Evolutionary conservation across 2,329 filamentous ascomycete species (phyloP).

Genomic region (Botrytis hyacinthi): DNA sequence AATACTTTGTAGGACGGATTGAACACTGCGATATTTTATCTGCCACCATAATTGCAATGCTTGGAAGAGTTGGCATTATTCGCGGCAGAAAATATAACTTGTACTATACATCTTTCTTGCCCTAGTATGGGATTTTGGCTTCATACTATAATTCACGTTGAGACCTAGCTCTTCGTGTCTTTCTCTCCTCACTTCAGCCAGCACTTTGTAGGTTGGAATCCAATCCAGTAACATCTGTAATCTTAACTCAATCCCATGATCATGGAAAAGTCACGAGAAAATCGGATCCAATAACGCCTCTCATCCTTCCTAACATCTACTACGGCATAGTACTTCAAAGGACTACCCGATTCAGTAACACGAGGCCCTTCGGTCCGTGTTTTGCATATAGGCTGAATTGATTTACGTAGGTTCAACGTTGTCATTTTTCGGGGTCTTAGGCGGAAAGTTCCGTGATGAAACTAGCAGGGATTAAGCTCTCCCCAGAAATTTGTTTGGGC

Average conservation of each 20-base stretch:
- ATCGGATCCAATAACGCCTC: not conserved
- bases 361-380: not conserved
- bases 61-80: not conserved
- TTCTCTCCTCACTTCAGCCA: not conserved
- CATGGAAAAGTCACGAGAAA: not conserved
- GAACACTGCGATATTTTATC: not conserved
- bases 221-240: not conserved
- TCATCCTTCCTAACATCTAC: not conserved
- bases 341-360: not conserved
- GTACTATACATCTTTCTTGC: not conserved
- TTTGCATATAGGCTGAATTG: not conserved
- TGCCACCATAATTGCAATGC: not conserved
- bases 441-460: not conserved
- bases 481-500: constrained; percentile 9
- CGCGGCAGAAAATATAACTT: not conserved
- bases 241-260: not conserved
- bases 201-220: not conserved
- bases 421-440: not conserved
- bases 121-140: not conserved
- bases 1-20: not conserved
- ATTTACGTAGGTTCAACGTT: not conserved
- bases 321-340: not conserved
- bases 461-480: constrained; percentile 8
- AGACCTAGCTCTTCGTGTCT: not conserved
- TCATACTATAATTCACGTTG: not conserved